phyloP scores from a whole-genome alignment of 1,139 yeast genomes.

The Nakaseomyces nivariensis region DNA sequence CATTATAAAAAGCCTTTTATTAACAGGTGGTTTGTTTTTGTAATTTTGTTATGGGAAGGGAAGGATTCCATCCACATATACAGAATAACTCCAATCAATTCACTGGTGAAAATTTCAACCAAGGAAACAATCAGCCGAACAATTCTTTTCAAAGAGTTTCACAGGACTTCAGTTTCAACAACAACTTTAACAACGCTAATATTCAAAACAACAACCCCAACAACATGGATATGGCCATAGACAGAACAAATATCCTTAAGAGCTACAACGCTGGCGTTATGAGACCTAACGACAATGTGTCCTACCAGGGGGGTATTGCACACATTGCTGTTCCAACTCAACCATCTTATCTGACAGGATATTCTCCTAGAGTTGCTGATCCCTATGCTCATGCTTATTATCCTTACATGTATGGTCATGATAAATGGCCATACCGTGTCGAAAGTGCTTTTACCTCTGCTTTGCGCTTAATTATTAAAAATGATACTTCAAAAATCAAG shows the following conservation, averaged over 20 bases:
- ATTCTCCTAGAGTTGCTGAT: neutral
- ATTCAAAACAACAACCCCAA: neutral
- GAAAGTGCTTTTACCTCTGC: conserved; percentile 86
- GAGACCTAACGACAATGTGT: neutral
- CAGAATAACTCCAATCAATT: neutral
- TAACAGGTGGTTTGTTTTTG: neutral
- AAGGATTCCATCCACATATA: neutral
- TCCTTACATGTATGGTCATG: conserved; percentile 8
- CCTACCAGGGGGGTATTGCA: neutral
- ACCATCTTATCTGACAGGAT: neutral
- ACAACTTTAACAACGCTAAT: neutral
- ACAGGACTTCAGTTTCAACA: neutral
- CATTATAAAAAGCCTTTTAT: too few species aligned
- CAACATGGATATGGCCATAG: neutral
- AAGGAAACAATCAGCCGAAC: neutral
- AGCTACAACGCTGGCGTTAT: neutral
- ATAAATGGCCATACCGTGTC: conserved; percentile 46
- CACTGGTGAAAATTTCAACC: neutral
- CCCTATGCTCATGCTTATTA: neutral
- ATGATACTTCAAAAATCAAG: conserved; percentile 77
- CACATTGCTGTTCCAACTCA: neutral
- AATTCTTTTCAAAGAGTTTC: neutral
- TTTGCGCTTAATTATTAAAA: conserved; percentile 69
- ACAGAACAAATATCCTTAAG: neutral
- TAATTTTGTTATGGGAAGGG: neutral